Percentiles rank a stretch among this genome's conserved stretches.
Evolutionary conservation across 1,284 basidiomycete species (phyloP).

Genomic region (Pascua guehoae): DNA sequence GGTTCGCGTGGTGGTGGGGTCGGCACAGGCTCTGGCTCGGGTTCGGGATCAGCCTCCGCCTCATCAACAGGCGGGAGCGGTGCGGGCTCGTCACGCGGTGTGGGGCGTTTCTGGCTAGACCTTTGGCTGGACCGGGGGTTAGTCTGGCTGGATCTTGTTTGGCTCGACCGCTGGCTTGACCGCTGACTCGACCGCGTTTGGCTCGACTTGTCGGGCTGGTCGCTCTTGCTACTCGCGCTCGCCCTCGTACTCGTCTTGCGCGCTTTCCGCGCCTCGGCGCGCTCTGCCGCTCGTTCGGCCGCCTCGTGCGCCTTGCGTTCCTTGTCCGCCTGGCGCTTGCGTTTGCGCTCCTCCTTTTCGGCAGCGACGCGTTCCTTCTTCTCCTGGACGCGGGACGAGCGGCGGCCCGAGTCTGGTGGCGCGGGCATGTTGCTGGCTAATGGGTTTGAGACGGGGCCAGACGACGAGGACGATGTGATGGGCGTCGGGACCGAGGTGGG

Average conservation of each 20-base stretch:
- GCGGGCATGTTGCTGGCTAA: background rate
- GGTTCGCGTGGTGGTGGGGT: too few relatives aligned
- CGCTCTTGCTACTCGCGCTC: background rate
- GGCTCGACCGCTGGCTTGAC: background rate
- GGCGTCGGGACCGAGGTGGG: background rate
- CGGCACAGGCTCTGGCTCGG: too few relatives aligned
- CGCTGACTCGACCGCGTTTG: background rate
- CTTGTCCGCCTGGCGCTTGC: slow-evolving; percentile 9
- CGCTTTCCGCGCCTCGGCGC: background rate
- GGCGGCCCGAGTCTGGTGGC: background rate
- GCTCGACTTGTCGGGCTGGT: slow-evolving; percentile 1
- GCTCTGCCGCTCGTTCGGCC: slow-evolving; percentile 2
- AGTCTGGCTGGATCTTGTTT: background rate
- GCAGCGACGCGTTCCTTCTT: slow-evolving; percentile 22
- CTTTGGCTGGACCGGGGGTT: background rate
- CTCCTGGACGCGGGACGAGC: slow-evolving; percentile 17
- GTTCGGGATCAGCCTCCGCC: too few relatives aligned
- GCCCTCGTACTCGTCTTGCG: background rate
- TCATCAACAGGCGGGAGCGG: too few relatives aligned
- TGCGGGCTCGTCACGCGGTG: too few relatives aligned
- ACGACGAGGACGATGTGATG: background rate
- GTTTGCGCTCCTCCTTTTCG: slow-evolving; percentile 22
- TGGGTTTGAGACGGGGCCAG: background rate
- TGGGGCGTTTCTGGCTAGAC: too few relatives aligned
- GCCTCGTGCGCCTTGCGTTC: slow-evolving; percentile 17